phyloP scores from a whole-genome alignment of 352 stramenopile genomes.

The Discostella stelligera region DNA sequence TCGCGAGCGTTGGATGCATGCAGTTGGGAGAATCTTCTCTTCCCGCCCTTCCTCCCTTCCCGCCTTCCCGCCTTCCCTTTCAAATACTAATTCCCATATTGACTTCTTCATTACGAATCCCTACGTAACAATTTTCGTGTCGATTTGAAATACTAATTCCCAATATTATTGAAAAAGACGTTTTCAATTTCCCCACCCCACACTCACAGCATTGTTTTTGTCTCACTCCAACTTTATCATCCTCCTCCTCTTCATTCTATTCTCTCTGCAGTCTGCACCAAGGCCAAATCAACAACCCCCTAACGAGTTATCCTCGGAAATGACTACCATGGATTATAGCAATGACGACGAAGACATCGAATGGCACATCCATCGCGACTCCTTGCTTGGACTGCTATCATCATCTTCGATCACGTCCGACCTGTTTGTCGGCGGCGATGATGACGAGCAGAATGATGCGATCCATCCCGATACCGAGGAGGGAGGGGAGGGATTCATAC shows the following conservation, averaged over 20 bases:
- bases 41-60: not conserved
- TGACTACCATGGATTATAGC: slow-evolving; percentile 10
- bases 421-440: not conserved
- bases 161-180: no score
- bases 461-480: not conserved
- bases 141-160: not conserved
- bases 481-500: not conserved
- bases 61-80: not conserved
- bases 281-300: not conserved
- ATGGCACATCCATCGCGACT: slow-evolving; percentile 1
- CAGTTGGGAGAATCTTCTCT: not conserved
- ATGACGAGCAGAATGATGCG: not conserved
- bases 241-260: no score
- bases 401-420: not conserved
- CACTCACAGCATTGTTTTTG: no score
- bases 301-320: not conserved
- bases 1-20: not conserved
- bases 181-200: no score
- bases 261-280: no score
- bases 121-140: no score
- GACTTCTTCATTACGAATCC: no score
- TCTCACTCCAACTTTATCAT: no score
- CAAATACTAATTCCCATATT: not conserved
- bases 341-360: slow-evolving; percentile 3
- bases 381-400: slow-evolving; percentile 1